Evolutionary conservation across 179 eudicot species (phyloP), one percentile per base, ranked within the genome.

Genomic region (Spinacia oleracea): DNA sequence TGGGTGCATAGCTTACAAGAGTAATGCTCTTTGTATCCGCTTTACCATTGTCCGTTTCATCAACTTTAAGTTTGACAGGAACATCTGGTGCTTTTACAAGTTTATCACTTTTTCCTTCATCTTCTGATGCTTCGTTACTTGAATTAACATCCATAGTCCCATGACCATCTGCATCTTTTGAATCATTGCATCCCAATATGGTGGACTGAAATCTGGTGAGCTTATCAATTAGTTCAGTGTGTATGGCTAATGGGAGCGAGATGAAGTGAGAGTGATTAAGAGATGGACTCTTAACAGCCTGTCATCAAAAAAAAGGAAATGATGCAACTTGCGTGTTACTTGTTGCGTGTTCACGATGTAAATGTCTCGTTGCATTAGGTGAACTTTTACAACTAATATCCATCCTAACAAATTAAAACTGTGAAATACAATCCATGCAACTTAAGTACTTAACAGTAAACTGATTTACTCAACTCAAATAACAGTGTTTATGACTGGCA

Each of bases 211-310:
- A 94, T 69, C 82, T 85, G 83, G 80, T 64, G 69, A 91, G 94
- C 85, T 94, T 93, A 66, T 90, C 88, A 21, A 93, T 92, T 78
- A 94, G 81, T 81, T 89, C 92, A 62, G 90, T 87, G 86, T 91
- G 89, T 77, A 93, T 81, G 73, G 97, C 94, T 85, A 94, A 88
- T 64, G 98, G 98, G 78, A 94, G 92, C 23, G 98, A 94, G 60
- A 94, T 70, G 69, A 94, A 94, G 83, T 94, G 98, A 80, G 97
- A 89, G 86, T 93, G 93, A 67, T 86, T 89, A 9, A 93, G 83
- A 35, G 73, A 72, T 77, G 87, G 89, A 83, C 90, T 88, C 58
- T 87, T 87, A 58, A 89, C 90, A 74, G 84, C 93, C 98, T 94
- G 91, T 79, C 64, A 38, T 64, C 76, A 62, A 51, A 73, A 72